Conservation (phyloP, 768 basidiomycete genomes). For the Solioccasus polychromus region DNA sequence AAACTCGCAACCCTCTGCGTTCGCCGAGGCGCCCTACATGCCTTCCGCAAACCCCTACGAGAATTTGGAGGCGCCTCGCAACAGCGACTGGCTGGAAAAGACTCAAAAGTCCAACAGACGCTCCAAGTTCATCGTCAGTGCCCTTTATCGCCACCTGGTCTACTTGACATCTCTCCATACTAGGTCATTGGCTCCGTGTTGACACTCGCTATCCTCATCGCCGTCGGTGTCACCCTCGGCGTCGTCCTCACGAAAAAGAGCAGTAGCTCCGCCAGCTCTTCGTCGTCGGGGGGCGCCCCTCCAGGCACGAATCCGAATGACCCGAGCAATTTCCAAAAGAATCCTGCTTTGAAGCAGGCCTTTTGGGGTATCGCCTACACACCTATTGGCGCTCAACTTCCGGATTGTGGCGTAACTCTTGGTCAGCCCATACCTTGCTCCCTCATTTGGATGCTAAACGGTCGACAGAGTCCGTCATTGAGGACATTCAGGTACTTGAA, state of each 20-base stretch:
- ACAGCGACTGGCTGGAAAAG: conserved; percentile 42
- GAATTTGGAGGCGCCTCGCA: conserved; percentile 31
- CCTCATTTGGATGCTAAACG: not conserved
- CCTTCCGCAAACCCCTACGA: conserved; percentile 27
- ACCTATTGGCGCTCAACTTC: conserved; percentile 68
- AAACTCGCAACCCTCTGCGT: conserved; percentile 22
- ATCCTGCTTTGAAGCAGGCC: conserved; percentile 62
- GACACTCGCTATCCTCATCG: conserved; percentile 49
- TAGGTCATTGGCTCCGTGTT: conserved; percentile 55
- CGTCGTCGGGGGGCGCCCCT: conserved; percentile 15
- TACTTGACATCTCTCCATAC: conserved; percentile 1
- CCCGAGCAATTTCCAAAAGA: conserved; percentile 74
- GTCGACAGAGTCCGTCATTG: conserved; percentile 50
- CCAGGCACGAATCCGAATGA: conserved; percentile 51
- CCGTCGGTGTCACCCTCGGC: conserved; percentile 60
- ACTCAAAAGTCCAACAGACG: conserved; percentile 33
- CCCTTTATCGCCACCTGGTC: not conserved
- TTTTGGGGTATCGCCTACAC: conserved; percentile 92
- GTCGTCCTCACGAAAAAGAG: conserved; percentile 60
- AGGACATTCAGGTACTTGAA: conserved; percentile 64
- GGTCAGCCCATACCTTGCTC: conserved; percentile 22
- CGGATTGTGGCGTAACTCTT: conserved; percentile 58
- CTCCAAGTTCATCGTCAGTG: conserved; percentile 58
- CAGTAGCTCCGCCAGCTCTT: conserved; percentile 30
- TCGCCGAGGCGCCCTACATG: conserved; percentile 26